A percentile compares a stretch with the other conserved stretches of the same genome.
Evolutionary conservation across 192 early-diverging fungal species (phyloP).

Genomic region (Ambispora gerdemannii): DNA sequence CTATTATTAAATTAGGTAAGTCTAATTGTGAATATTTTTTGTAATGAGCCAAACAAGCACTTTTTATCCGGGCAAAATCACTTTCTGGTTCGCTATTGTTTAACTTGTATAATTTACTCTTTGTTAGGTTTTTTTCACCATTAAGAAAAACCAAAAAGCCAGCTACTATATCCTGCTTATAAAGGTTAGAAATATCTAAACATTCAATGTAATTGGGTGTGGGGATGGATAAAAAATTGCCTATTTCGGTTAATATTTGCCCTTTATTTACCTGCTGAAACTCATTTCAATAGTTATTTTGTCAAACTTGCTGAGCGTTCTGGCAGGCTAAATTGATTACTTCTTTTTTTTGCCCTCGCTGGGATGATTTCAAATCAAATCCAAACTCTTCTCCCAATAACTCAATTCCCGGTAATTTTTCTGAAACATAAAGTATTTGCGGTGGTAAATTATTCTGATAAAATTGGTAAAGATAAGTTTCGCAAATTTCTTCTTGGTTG

Average conservation of each 20-base stretch:
- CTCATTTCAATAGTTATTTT: too few relatives aligned
- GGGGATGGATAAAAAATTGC: too few relatives aligned
- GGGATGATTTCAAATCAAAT: not conserved
- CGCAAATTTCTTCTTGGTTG: not conserved
- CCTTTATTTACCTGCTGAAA: too few relatives aligned
- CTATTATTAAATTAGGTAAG: slow-evolving; percentile 2
- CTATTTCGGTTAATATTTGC: too few relatives aligned
- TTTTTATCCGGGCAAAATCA: slow-evolving; percentile 8
- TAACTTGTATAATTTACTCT: slow-evolving; percentile 8
- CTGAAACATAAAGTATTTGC: slow-evolving; percentile 3
- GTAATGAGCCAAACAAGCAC: not conserved
- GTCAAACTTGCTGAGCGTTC: too few relatives aligned
- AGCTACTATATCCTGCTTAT: slow-evolving; percentile 2
- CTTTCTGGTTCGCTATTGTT: not conserved
- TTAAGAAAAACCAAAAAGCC: slow-evolving; percentile 14
- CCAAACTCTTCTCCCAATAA: slow-evolving; percentile 5
- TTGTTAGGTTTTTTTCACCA: slow-evolving; percentile 6
- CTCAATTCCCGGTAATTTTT: slow-evolving; percentile 6
- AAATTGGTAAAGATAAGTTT: slow-evolving; percentile 20
- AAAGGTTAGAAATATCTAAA: slow-evolving; percentile 11
- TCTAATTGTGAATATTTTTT: not conserved
- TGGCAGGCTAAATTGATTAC: too few relatives aligned
- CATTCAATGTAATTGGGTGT: slow-evolving; percentile 8
- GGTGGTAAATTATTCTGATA: slow-evolving; percentile 18
- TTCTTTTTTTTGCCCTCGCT: too few relatives aligned